Evolutionary conservation across 2,329 filamentous ascomycete species (phyloP), one percentile per base, ranked within the genome.

Genomic region (Lachnellula cervina): DNA sequence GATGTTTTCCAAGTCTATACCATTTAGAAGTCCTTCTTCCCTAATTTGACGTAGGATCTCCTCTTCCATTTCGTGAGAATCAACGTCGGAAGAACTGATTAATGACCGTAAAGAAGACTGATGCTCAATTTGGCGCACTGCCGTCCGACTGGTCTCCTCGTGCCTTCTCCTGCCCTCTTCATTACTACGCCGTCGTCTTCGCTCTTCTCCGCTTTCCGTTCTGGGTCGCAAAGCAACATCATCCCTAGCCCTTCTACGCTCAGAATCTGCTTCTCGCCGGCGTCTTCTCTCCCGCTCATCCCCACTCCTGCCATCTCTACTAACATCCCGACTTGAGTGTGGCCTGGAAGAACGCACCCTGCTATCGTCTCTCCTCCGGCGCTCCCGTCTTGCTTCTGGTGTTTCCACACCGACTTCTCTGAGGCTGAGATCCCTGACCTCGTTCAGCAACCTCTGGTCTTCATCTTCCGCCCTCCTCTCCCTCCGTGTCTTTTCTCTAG

Each of bases 11-110:
- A 97, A 75, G 68, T 97, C 92, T 47, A 97, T 84, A 17, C 90
- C 92, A 65, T 97, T 90, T 35, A 96, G 73, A 19, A 97, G 74
- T 0, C 93, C 91, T 67, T 96, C 90, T 61, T 93, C 87, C 63
- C 92, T 81, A 57, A 96, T 96, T 68, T 96, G 90, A 44, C 90
- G 83, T 62, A 95, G 82, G 57, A 97, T 95, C 69, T 96, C 91
- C 58, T 88, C 84, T 69, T 96, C 88, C 64, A 96, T 86, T 62
- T 93, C 88, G 19, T 84, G 80, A 46, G 87, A 84, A 63, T 89
- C 89, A 55, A 89, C 79, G 59, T 92, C 88, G 0, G 88, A 89
- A 4, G 86, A 82, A 66, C 89, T 92, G 57, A 97, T 84, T 57
- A 97, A 74, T 9, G 89, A 96, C 52, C 92, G 79, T 61, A 97